Evolutionary conservation across 2,329 filamentous ascomycete species (phyloP).

Genomic region (Ophiobolus disseminans): DNA sequence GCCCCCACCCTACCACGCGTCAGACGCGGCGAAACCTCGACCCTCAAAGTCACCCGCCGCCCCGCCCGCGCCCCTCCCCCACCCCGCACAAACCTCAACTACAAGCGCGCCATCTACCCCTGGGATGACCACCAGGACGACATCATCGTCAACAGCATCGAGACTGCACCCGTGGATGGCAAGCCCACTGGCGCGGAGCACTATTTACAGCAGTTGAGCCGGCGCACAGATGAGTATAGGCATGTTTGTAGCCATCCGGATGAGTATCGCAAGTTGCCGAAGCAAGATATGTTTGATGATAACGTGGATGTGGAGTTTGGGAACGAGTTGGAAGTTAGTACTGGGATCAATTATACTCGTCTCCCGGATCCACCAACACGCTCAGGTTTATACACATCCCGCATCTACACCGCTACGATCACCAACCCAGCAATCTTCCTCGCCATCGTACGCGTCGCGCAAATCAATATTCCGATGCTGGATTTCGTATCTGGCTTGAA

Average conservation of each 20-base stretch:
- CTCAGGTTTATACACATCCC: too few relatives aligned
- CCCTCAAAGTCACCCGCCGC: too few relatives aligned
- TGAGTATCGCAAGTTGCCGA: too few relatives aligned
- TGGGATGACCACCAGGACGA: conserved; percentile 21
- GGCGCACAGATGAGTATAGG: too few relatives aligned
- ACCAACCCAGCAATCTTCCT: conserved; percentile 26
- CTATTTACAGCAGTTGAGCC: conserved; percentile 10
- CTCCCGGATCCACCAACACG: too few relatives aligned
- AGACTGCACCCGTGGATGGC: neutral
- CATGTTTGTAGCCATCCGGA: conserved; percentile 1
- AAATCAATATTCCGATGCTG: conserved; percentile 23
- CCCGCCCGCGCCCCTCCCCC: conserved; percentile 5
- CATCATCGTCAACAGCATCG: conserved; percentile 25
- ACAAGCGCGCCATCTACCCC: conserved; percentile 2
- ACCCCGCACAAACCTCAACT: neutral
- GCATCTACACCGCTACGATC: neutral
- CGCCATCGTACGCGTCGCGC: conserved; percentile 28
- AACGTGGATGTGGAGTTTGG: too few relatives aligned
- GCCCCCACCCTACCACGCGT: neutral
- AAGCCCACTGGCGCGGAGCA: conserved; percentile 6
- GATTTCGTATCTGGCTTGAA: conserved; percentile 23
- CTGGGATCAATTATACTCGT: too few relatives aligned
- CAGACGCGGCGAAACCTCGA: neutral
- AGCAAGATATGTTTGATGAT: too few relatives aligned
- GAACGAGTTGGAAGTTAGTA: too few relatives aligned